Evolutionary conservation across 345 rosid species (phyloP).

Genomic region (Citrus sinensis): DNA sequence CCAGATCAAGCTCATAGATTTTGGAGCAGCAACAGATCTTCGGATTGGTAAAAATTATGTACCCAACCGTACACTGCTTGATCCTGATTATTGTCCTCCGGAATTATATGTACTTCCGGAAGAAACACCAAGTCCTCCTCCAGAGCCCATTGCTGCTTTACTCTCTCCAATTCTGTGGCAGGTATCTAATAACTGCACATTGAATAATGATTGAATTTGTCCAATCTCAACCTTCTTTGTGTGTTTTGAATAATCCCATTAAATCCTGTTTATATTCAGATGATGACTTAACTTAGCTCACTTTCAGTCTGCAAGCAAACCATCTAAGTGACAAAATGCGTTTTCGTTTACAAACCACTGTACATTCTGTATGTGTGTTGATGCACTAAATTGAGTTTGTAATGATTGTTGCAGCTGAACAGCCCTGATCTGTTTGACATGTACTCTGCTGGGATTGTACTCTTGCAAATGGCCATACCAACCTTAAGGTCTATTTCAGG

Average conservation of each 20-base stretch:
- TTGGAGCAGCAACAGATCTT: slow-evolving; percentile 94
- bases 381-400: slow-evolving; percentile 4
- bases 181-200: slow-evolving; percentile 27
- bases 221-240: background rate
- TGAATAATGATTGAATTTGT: background rate
- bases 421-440: slow-evolving; percentile 93
- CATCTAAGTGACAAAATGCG: background rate
- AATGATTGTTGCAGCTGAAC: slow-evolving; percentile 58
- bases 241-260: background rate
- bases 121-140: slow-evolving; percentile 92
- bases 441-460: slow-evolving; percentile 87
- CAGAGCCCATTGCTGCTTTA: slow-evolving; percentile 88
- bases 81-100: slow-evolving; percentile 93
- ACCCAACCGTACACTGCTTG: slow-evolving; percentile 65
- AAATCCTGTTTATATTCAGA: background rate
- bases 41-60: slow-evolving; percentile 94
- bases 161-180: slow-evolving; percentile 92
- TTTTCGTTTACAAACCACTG: background rate
- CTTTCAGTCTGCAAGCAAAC: background rate
- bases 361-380: background rate
- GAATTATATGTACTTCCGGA: slow-evolving; percentile 93
- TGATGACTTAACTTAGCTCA: background rate
- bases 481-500: slow-evolving; percentile 58
- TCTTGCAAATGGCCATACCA: slow-evolving; percentile 94
- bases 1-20: slow-evolving; percentile 89